Evolutionary conservation across 2,329 filamentous ascomycete genomes (phyloP).

Genomic region (Camptophora hylomeconis): DNA sequence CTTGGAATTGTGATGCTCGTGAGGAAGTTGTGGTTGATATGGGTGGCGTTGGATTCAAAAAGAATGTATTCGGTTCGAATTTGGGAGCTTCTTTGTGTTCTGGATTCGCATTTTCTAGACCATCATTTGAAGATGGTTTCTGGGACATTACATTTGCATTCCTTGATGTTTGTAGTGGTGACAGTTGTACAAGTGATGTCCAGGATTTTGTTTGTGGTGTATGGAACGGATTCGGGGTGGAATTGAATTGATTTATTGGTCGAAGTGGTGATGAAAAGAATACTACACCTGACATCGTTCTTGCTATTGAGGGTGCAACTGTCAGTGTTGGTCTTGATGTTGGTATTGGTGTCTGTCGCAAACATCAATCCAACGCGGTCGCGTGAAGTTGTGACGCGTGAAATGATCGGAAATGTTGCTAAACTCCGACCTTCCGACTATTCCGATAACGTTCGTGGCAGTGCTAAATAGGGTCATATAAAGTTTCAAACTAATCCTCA

Average conservation of each 20-base stretch:
- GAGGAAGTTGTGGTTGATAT: slow-evolving; percentile 3
- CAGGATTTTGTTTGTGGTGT: slow-evolving; percentile 3
- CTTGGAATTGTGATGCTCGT: neutral
- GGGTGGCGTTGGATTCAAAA: slow-evolving; percentile 2
- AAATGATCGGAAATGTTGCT: too few relatives aligned
- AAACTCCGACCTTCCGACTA: too few relatives aligned
- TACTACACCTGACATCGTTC: slow-evolving; percentile 8
- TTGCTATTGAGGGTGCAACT: neutral
- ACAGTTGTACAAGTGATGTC: slow-evolving; percentile 27
- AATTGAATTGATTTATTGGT: slow-evolving; percentile 6
- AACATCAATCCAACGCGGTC: neutral
- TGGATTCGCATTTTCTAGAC: too few relatives aligned
- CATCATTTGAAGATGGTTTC: slow-evolving; percentile 1
- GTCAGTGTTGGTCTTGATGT: neutral
- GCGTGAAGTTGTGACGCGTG: neutral
- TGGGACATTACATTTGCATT: slow-evolving; percentile 16
- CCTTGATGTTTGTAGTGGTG: slow-evolving; percentile 18
- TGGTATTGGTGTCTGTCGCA: neutral
- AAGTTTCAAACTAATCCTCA: too few relatives aligned
- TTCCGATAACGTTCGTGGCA: too few relatives aligned
- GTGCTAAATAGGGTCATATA: too few relatives aligned
- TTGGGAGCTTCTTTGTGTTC: too few relatives aligned
- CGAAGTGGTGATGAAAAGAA: slow-evolving; percentile 3
- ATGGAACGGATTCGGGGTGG: slow-evolving; percentile 2
- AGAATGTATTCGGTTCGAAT: neutral